These are phyloP conservation scores for Geranomyces michiganensis DNA, from an alignment of 192 early-diverging fungal species.

Conservation along the genomic window DNA sequence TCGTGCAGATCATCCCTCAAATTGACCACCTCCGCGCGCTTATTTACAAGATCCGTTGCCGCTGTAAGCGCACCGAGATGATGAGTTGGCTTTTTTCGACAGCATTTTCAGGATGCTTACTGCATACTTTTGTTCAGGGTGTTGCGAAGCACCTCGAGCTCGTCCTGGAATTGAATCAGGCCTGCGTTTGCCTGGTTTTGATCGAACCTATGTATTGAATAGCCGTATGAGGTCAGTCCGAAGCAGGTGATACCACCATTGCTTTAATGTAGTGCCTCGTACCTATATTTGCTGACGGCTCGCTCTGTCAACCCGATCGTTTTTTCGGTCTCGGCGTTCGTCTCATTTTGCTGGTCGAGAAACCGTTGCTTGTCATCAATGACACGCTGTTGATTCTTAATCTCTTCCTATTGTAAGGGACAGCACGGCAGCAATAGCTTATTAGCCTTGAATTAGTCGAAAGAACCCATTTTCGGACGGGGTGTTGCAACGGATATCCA, in stretches of 20 bases:
- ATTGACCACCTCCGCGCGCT: conserved; percentile 46
- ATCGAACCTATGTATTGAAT: conserved; percentile 37
- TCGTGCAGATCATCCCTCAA: conserved; percentile 53
- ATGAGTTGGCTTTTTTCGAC: conserved; percentile 2
- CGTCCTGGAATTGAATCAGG: conserved; percentile 56
- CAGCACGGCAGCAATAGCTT: background rate
- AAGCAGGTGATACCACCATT: too few species aligned
- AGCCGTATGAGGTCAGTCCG: background rate
- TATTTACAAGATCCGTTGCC: conserved; percentile 53
- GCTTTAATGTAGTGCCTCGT: too few species aligned
- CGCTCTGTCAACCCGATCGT: conserved; percentile 52
- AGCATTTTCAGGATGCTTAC: background rate
- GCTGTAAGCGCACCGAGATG: conserved; percentile 30
- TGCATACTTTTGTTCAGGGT: conserved; percentile 55
- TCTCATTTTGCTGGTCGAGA: conserved; percentile 49
- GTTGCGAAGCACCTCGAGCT: conserved; percentile 56
- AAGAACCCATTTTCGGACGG: background rate
- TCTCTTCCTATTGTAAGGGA: conserved; percentile 43
- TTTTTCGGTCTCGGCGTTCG: conserved; percentile 57
- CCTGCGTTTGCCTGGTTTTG: conserved; percentile 36
- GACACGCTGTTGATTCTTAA: conserved; percentile 41
- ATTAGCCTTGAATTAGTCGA: conserved; percentile 9
- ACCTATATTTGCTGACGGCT: conserved; percentile 53
- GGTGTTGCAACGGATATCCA: background rate
- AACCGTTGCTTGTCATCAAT: conserved; percentile 58